Base-by-base conservation (phyloP, 2,329 filamentous ascomycete genomes). In the Fusarium sarcochroum region DNA sequence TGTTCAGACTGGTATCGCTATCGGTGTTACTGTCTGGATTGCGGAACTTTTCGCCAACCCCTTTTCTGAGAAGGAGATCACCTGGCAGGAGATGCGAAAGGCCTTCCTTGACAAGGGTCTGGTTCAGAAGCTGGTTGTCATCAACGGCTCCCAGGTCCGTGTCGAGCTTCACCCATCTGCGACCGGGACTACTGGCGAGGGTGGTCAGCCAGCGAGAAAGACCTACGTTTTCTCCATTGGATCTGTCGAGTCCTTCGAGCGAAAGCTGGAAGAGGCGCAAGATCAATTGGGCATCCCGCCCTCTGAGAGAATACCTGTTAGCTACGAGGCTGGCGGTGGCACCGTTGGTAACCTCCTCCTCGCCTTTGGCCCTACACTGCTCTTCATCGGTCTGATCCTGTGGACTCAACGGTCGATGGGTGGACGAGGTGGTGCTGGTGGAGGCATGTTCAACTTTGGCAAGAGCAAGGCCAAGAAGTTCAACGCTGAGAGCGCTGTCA, bases 391-490 rank as follows among this genome's bases (percentile, higher is more conserved):
- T 71, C 87, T 93, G 58, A 87, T 98, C 53, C 87, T 92, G 78
- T 98, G 89, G 85, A 85, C 94, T 54, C 91, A 92, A 56, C 87
- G 92, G 70, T 90, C 93, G 74, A 93, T 93, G 60, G 87, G 89
- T 53, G 88, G 89, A 53, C 88, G 88, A 63, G 89, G 86, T 65
- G 89, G 88, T 58, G 79, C 77, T 10, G 87, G 87, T 60, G 90
- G 90, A 75, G 93, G 94, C 69, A 92, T 98, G 76, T 99, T 99
- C 77, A 94, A 94, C 71, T 97, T 99, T 81, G 93, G 94, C 72
- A 95, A 96, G 86, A 98, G 94, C 81, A 90, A 93, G 75, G 96
- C 96, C 25, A 98, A 97, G 85, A 92, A 93, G 75, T 99, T 98
- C 85, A 99, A 98, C 79, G 94, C 98, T 73, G 96, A 99, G 84